Base-by-base conservation (phyloP, 176 grass and related monocot species). In the Avena sativa region DNA sequence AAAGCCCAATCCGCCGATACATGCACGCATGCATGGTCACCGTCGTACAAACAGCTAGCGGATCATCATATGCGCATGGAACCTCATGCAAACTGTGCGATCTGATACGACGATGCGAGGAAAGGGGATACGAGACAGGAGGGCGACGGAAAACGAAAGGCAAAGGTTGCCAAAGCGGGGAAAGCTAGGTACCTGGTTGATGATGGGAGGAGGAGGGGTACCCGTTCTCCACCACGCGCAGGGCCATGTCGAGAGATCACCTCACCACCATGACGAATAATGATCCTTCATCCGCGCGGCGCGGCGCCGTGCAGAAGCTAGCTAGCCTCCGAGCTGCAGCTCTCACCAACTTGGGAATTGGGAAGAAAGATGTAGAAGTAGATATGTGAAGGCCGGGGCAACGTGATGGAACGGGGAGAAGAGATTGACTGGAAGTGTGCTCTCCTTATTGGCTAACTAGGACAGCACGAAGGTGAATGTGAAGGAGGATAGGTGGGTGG, bases 201-300 rank as follows among this genome's bases (percentile, higher is more conserved):
- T 80, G 84, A 17, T 55, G 52, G 4, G 32, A 34, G 3, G 50
- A 52, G 40, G 50, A 53, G 71, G 79, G 78, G 66, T 26, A 63
- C 36, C 84, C 84, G 46, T 80, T 84, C 66, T 89, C 87, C 40
- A 43, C 87, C 87, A 92, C 55, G 48, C 69, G 87, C 68, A 81
- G 11, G 38, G 87, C 84, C 91, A 89, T 89, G 80, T 75, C 72
- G 23, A 76, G 23, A 76, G 40, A 19, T 40, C 17, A 43, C 38
- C 17, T 43, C 16, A 1, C 38, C 16, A 1, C 38, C 83, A 48
- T 9, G 46, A 0, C 26, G 26, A 34, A 78, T 25, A 34, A 78
- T 25, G 0, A 76, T 77, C 79, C 20, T 58, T 80, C 88, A 57
- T 64, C 59, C 73, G 28, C 46, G 2, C 40, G 40, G 40, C 40